Base-by-base conservation (phyloP, 352 stramenopile genomes). In the Thalassiosira mediterranea region DNA sequence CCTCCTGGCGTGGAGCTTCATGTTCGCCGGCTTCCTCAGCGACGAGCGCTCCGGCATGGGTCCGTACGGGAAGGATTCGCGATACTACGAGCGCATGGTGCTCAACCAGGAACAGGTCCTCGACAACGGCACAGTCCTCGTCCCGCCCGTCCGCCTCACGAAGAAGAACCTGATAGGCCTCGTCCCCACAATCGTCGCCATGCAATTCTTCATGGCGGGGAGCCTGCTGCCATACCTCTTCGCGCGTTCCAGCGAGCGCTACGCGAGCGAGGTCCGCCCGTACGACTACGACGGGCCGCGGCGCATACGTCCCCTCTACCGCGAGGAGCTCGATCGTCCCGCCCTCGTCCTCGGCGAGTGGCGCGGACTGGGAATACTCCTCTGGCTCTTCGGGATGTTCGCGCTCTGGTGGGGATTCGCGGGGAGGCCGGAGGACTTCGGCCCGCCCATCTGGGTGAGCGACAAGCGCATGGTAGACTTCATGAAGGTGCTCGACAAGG, bases 131-230 rank as follows among this genome's bases (percentile, higher is more conserved):
- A 58, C 59, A 17, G 49, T 72, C 0, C 29, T 81, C n/a, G 23
- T 81, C 4, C 72, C 72, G 4, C 32, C 64, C 17, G 72, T 81
- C n/a, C 60, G 47, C 0, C 47, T 58, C 19, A 76, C 72, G 19
- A 91, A 91, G 60, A 77, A 72, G 26, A 91, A 92, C 57, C 53
- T 89, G 2, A 54, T 91, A 28, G 62, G 77, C 1, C 79, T 93
- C 25, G 37, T 90, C 11, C 86, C 88, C 3, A 84, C 70, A 5
- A 62, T 95, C 19, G 66, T 86, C 15, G 88, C 89, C 19, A 95
- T 95, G 90, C 90, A 95, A 69, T 93, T 95, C 48, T 72, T 95
- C 5, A 94, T 87, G 11, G 91, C 82, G 4, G 90, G 84, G 5
- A 92, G 94, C 64, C 79, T 92, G 19, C 60, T 95, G 13, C 89